phyloP scores from a whole-genome alignment of 2,329 filamentous ascomycete species.

The Hypoxylon sp. region DNA sequence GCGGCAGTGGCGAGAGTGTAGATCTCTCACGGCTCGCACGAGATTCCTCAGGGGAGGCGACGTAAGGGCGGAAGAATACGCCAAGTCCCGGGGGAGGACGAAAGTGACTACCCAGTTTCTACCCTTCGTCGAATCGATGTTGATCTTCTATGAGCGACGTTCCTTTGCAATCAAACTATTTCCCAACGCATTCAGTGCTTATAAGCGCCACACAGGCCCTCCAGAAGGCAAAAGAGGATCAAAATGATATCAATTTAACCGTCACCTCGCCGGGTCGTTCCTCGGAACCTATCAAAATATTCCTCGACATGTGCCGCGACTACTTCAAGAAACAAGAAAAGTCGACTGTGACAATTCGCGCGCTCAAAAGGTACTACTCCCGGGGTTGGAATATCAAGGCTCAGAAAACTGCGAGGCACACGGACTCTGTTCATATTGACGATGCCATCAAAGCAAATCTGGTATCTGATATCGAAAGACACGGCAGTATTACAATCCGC shows the following conservation, averaged over 20 bases:
- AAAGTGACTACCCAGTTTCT: conserved; percentile 7
- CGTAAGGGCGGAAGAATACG: neutral
- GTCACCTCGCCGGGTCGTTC: conserved; percentile 56
- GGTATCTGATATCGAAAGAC: conserved; percentile 71
- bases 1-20: neutral
- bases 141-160: conserved; percentile 8
- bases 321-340: conserved; percentile 54
- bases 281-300: conserved; percentile 49
- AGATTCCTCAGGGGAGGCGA: conserved; percentile 1
- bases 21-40: conserved; percentile 1
- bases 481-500: conserved; percentile 75
- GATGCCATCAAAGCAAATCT: conserved; percentile 69
- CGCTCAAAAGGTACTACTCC: conserved; percentile 45
- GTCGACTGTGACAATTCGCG: conserved; percentile 54
- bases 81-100: neutral
- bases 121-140: neutral
- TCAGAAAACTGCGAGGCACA: conserved; percentile 50
- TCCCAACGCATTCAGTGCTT: neutral
- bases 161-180: conserved; percentile 5
- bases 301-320: conserved; percentile 50
- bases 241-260: conserved; percentile 9
- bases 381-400: conserved; percentile 54
- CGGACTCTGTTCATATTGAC: conserved; percentile 56
- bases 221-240: neutral
- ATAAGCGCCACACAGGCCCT: conserved; percentile 1